These are phyloP conservation scores for Astrocystis sublimbata DNA, from an alignment of 495 filamentous ascomycete genomes.

Conservation along the genomic window DNA sequence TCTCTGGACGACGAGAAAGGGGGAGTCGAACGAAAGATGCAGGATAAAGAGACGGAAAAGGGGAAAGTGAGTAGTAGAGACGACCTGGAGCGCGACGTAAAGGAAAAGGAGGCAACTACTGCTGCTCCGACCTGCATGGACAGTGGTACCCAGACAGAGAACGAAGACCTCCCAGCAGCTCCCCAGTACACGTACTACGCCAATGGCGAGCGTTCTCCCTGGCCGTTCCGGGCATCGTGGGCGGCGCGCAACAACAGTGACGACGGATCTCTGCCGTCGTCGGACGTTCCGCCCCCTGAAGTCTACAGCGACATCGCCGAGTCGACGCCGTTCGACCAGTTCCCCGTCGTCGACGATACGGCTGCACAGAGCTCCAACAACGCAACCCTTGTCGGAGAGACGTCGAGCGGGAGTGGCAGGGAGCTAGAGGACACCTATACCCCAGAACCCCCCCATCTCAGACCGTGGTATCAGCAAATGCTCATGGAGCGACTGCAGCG, in stretches of 20 bases:
- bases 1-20: neutral
- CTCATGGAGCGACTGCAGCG: neutral
- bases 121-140: neutral
- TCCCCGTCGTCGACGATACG: neutral
- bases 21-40: no score
- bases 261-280: neutral
- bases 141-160: neutral
- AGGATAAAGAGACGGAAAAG: conserved; percentile 4
- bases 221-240: conserved; percentile 20
- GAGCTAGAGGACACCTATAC: conserved; percentile 6
- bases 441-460: neutral
- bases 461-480: neutral
- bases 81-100: conserved; percentile 1
- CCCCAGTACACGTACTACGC: neutral
- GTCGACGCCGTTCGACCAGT: neutral
- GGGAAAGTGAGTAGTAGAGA: neutral
- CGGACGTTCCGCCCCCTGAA: neutral
- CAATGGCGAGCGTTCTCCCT: conserved; percentile 2
- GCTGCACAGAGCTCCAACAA: neutral
- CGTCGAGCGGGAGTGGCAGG: conserved; percentile 5
- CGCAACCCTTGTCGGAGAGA: neutral
- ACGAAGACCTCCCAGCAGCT: no score
- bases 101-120: neutral
- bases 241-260: neutral
- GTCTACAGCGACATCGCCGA: neutral